Evolutionary conservation across 2,329 filamentous ascomycete species (phyloP).

Genomic region (Aspergillus sergii): DNA sequence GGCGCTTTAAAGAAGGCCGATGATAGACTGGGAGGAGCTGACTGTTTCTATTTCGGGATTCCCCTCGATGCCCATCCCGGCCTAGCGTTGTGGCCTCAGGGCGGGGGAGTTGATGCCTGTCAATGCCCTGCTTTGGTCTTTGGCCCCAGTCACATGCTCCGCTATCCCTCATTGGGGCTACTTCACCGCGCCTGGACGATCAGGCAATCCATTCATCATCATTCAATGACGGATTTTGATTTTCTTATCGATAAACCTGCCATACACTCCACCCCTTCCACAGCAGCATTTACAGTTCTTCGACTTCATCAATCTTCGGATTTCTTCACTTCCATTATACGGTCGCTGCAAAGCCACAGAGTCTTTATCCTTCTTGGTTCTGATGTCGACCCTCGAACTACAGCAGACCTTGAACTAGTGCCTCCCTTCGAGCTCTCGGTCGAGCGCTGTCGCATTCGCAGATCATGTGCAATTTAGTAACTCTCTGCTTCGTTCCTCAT

Average conservation of each 20-base stretch:
- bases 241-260: slow-evolving; percentile 32
- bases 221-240: slow-evolving; percentile 1
- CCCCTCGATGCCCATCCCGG: slow-evolving; percentile 25
- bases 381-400: background rate
- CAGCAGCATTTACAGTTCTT: background rate
- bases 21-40: slow-evolving; percentile 24
- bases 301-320: background rate
- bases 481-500: slow-evolving; percentile 10
- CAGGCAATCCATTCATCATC: slow-evolving; percentile 7
- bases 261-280: background rate
- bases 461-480: slow-evolving; percentile 22
- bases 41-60: slow-evolving; percentile 38
- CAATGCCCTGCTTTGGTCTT: slow-evolving; percentile 3
- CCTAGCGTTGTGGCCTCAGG: slow-evolving; percentile 29
- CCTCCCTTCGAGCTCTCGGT: background rate
- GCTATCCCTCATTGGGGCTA: slow-evolving; percentile 7
- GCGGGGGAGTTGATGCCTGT: slow-evolving; percentile 29
- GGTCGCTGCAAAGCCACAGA: background rate
- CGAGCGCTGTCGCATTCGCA: slow-evolving; percentile 6
- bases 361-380: background rate
- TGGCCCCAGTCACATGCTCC: slow-evolving; percentile 12
- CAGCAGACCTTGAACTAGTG: background rate
- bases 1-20: slow-evolving; percentile 24
- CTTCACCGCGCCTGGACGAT: slow-evolving; percentile 3
- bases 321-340: background rate